Base-by-base conservation (phyloP, 1,284 basidiomycete genomes). In the Ceratobasidium sp. region DNA sequence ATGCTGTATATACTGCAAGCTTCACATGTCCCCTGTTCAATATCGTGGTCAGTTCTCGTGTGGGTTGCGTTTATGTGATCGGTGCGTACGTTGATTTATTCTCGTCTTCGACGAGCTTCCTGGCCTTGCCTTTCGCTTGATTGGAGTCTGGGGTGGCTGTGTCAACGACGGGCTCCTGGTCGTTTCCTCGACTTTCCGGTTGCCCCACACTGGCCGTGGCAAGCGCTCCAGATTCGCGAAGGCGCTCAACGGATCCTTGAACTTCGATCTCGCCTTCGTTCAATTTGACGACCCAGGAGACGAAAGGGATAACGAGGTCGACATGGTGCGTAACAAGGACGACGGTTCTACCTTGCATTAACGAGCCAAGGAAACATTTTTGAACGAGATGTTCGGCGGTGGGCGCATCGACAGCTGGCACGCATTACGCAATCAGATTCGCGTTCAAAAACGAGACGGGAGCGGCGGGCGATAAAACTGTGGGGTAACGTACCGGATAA, bases 321-420 rank as follows among this genome's bases (percentile, higher is more conserved):
- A 93, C 89, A 76, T 93, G 91, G 78, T 93, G 91, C 0, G 92
- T 93, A 19, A 92, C 90, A 9, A 92, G 84, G 51, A 92, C 89
- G 60, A 93, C 89, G 0, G 92, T 93, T 19, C 92, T 87, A 71
- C 90, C 84, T 1, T 84, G 86, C 36, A 93, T 80, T 11, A 94
- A 84, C 9, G 90, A 89, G 0, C 92, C 92, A 17, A 84, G 84
- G 41, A 94, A 81, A 11, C 91, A 84, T 62, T 87, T 85, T 50
- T 92, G 89, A 75, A 88, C 91, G 27, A 94, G 82, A 80, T 89
- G 87, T 15, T 90, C 86, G 2, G 91, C 88, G 0, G 92, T 93
- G 81, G 92, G 91, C 77, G 90, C 91, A 78, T 94, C 92, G 36
- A 76, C 75, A 9, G 63, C 63, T 65, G 24, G 19, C 11, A 7